A percentile compares a stretch with the other conserved stretches of the same genome.
phyloP scores from a whole-genome alignment of 1,139 yeast species.

The Geotrichum aggregatum region DNA sequence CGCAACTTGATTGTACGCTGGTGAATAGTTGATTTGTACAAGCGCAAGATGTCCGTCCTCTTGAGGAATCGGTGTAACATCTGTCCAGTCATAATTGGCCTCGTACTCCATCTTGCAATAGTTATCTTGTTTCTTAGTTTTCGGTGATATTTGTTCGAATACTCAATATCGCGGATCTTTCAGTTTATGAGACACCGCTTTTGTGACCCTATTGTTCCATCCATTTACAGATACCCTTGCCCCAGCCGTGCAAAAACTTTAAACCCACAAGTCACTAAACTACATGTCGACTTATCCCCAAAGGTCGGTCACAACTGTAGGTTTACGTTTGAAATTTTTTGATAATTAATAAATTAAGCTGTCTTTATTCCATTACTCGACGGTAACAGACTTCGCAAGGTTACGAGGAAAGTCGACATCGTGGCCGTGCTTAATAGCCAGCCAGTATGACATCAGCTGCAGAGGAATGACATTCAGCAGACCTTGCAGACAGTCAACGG shows the following conservation, averaged over 20 bases:
- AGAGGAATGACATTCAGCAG: constrained; percentile 89
- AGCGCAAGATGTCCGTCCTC: constrained; percentile 47
- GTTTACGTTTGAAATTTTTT: no score
- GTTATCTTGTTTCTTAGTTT: no score
- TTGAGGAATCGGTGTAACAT: constrained; percentile 33
- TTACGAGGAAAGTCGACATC: constrained; percentile 99
- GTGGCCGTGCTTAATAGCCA: constrained; percentile 90
- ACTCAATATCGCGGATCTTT: no score
- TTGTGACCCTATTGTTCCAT: background rate
- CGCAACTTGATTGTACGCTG: constrained; percentile 60
- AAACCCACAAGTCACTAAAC: background rate
- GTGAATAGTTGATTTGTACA: constrained; percentile 73
- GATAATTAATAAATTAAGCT: background rate
- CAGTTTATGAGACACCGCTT: no score
- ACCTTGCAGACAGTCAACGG: constrained; percentile 97
- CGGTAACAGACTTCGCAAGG: constrained; percentile 97
- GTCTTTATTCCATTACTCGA: constrained; percentile 49
- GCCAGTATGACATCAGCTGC: constrained; percentile 95
- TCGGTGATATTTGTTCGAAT: no score
- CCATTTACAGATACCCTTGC: background rate
- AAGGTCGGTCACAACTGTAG: no score
- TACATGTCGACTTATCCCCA: no score
- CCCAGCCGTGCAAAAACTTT: background rate
- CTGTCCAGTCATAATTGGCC: constrained; percentile 34
- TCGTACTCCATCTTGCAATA: no score